phyloP scores from a whole-genome alignment of 2,329 filamentous ascomycete species.

The Nothophoma quercina region DNA sequence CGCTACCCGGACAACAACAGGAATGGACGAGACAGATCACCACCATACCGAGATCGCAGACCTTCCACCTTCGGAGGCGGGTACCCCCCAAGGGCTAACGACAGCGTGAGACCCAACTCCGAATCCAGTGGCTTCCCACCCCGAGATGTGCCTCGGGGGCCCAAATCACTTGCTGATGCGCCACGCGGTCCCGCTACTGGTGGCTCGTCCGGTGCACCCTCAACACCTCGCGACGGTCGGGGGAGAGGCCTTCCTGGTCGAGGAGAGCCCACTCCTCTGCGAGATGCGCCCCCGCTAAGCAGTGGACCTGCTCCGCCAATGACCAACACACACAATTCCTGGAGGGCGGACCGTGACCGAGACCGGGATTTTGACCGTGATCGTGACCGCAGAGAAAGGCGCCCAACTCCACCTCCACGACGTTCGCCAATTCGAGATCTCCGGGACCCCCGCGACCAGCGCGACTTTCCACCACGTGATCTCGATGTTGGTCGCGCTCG shows the following conservation, averaged over 20 bases:
- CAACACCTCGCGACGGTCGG: conserved; percentile 60
- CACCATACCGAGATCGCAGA: conserved; percentile 69
- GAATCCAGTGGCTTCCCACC: conserved; percentile 41
- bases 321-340: conserved; percentile 56
- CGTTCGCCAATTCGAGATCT: conserved; percentile 68
- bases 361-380: conserved; percentile 63
- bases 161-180: conserved; percentile 78
- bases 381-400: conserved; percentile 65
- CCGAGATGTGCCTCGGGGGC: conserved; percentile 77
- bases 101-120: conserved; percentile 37
- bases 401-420: conserved; percentile 65
- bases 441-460: conserved; percentile 68
- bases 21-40: conserved; percentile 54
- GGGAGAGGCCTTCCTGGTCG: conserved; percentile 67
- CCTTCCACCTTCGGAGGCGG: conserved; percentile 67
- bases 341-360: conserved; percentile 60
- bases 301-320: conserved; percentile 31
- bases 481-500: conserved; percentile 73
- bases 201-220: conserved; percentile 39
- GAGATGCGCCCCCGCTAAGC: conserved; percentile 62
- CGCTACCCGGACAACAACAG: conserved; percentile 46
- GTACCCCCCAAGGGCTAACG: conserved; percentile 60
- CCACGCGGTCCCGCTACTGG: conserved; percentile 49
- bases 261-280: conserved; percentile 68
- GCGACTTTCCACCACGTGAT: conserved; percentile 67